Base-by-base conservation (phyloP, 2,329 filamentous ascomycete genomes). In the Whalleya microplaca region DNA sequence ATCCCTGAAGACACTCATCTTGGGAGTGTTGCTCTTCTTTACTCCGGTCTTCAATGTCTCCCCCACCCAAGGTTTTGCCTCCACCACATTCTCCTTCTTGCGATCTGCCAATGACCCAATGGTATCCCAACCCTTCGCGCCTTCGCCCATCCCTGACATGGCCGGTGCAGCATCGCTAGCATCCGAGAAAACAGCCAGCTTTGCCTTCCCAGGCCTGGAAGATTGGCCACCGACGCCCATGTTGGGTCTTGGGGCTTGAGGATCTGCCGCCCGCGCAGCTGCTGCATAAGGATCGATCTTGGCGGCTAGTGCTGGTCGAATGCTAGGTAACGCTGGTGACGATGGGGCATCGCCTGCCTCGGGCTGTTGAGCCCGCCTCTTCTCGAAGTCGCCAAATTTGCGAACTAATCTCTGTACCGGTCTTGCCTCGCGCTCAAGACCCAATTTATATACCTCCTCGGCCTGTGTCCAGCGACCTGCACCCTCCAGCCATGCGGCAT, bases 1-100 rank as follows among this genome's bases (percentile, higher is more conserved):
- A 81, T 99, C 95, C 81, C 91, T 94, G 80, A 97, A 99, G 45
- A 99, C 85, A 70, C 88, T 80, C 87, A 99, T 89, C 80, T 97
- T 98, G 51, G 88, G 82, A 51, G 82, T 83, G 29, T 82, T 85
- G 43, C 80, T 85, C 77, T 91, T 91, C 78, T 91, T 95, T 67
- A 92, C 94, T 42, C 90, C 92, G 2, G 86, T 90, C 74, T 94
- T 91, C 65, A 99, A 76, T 41, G 90, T 97, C 78, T 98, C 92
- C 21, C 95, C 95, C 10, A 81, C 89, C 95, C 93, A 97, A 19
- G 94, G 92, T 71, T 89, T 93, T 10, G 93, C 86, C 71, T 94
- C 92, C 64, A 93, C 78, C 6, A 82, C 80, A 69, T 99, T 99
- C 74, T 99, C 95, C 81, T 98, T 99, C 80, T 91, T 96, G 48